Conservation (phyloP, 352 stramenopile genomes). For the Globisporangium splendens region DNA sequence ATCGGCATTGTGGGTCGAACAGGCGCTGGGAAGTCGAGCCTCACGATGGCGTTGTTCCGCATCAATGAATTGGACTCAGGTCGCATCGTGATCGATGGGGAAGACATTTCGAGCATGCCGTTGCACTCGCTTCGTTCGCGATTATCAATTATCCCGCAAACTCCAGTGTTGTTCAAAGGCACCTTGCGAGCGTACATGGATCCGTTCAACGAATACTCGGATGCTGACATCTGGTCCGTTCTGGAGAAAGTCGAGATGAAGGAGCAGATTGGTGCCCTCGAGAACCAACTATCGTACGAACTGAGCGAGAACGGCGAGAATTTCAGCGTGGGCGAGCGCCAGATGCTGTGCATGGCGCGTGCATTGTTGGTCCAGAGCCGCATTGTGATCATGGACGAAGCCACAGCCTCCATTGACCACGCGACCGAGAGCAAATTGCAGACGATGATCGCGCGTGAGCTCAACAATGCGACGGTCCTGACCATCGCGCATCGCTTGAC, state of each 20-base stretch:
- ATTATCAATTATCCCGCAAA: slow-evolving; percentile 20
- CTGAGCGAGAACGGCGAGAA: not conserved
- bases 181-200: too few species aligned
- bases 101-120: slow-evolving; percentile 63
- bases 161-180: too few species aligned
- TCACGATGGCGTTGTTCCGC: too few species aligned
- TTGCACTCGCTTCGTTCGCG: slow-evolving; percentile 64
- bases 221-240: too few species aligned
- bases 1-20: slow-evolving; percentile 55
- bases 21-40: too few species aligned
- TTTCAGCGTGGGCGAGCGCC: slow-evolving; percentile 44
- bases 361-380: slow-evolving; percentile 30
- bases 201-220: too few species aligned
- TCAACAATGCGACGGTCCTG: too few species aligned
- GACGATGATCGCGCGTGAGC: slow-evolving; percentile 12
- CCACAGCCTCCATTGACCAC: slow-evolving; percentile 69
- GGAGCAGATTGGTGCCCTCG: too few species aligned
- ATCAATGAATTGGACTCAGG: slow-evolving; percentile 64
- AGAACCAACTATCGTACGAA: too few species aligned
- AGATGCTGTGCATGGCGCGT: too few species aligned
- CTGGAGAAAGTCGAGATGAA: too few species aligned
- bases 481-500: slow-evolving; percentile 10
- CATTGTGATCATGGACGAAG: slow-evolving; percentile 75
- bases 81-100: slow-evolving; percentile 53
- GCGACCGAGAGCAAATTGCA: slow-evolving; percentile 62